These are phyloP conservation scores for Pisolithus orientalis DNA, from an alignment of 768 basidiomycete species.

Conservation along the genomic window DNA sequence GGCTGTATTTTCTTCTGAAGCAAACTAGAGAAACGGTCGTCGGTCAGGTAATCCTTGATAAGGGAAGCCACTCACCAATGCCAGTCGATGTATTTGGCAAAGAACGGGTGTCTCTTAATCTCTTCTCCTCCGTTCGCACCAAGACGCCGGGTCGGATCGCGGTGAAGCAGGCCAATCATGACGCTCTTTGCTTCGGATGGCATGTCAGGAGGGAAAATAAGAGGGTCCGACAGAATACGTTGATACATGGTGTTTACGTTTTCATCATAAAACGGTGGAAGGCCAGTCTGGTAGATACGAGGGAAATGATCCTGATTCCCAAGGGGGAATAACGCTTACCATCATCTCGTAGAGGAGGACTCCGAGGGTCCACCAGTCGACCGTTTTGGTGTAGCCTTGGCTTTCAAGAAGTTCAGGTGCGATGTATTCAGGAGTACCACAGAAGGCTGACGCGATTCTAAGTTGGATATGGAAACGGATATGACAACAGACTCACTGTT, in stretches of 20 bases:
- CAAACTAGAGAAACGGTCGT: conserved; percentile 37
- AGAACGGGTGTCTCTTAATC: conserved; percentile 95
- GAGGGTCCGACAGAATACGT: conserved; percentile 88
- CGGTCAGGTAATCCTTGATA: background rate
- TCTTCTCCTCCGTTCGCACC: conserved; percentile 94
- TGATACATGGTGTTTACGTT: conserved; percentile 98
- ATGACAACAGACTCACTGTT: conserved; percentile 59
- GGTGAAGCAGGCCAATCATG: conserved; percentile 80
- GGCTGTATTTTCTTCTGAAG: conserved; percentile 94
- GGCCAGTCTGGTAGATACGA: conserved; percentile 58
- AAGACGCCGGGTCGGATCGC: conserved; percentile 80
- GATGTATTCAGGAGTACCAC: conserved; percentile 98
- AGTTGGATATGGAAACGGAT: background rate
- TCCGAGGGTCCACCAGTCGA: conserved; percentile 99
- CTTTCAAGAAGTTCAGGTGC: conserved; percentile 95
- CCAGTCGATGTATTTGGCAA: conserved; percentile 92
- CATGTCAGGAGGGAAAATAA: conserved; percentile 89
- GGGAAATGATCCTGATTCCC: conserved; percentile 1
- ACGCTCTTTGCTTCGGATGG: conserved; percentile 82
- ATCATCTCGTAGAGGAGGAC: conserved; percentile 97
- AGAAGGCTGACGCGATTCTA: conserved; percentile 61
- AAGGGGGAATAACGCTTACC: conserved; percentile 33
- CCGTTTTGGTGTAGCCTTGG: conserved; percentile 95
- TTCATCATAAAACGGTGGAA: conserved; percentile 98
- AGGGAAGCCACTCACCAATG: conserved; percentile 42